A percentile compares a stretch with the other conserved stretches of the same genome.
Evolutionary conservation across 768 basidiomycete species (phyloP).

Genomic region (Gelatoporia subvermispora): DNA sequence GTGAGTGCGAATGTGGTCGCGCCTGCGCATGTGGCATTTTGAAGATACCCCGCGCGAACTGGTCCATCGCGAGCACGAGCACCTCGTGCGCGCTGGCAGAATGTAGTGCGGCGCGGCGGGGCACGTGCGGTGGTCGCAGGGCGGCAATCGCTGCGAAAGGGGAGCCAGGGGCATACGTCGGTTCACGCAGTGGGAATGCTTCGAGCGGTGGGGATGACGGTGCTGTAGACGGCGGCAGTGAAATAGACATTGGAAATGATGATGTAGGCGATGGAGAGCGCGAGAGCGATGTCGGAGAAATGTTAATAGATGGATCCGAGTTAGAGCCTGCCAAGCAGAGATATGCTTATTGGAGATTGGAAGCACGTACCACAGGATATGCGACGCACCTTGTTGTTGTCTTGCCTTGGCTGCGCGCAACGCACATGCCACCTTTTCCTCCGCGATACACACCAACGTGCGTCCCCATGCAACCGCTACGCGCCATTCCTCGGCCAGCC

Average conservation of each 20-base stretch:
- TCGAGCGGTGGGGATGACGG: too few species aligned
- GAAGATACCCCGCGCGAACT: slow-evolving; percentile 64
- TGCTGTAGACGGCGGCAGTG: too few species aligned
- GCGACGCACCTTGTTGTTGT: neutral
- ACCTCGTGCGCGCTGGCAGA: slow-evolving; percentile 44
- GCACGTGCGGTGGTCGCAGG: slow-evolving; percentile 42
- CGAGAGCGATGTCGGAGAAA: too few species aligned
- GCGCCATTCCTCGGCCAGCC: slow-evolving; percentile 55
- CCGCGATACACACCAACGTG: slow-evolving; percentile 55
- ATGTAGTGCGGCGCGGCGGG: slow-evolving; percentile 42
- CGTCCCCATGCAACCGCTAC: slow-evolving; percentile 67
- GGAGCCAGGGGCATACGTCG: slow-evolving; percentile 46
- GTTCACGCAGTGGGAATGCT: slow-evolving; percentile 26
- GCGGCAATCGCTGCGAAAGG: slow-evolving; percentile 46
- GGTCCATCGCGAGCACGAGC: slow-evolving; percentile 60
- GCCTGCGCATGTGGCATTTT: slow-evolving; percentile 47
- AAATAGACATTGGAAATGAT: too few species aligned
- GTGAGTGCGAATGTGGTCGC: slow-evolving; percentile 6
- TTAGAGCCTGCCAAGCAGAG: too few species aligned
- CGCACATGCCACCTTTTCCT: slow-evolving; percentile 30
- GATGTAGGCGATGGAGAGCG: too few species aligned
- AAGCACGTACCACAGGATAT: too few species aligned
- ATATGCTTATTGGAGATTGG: too few species aligned
- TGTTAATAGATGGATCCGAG: too few species aligned
- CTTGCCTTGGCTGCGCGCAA: slow-evolving; percentile 21